Base-by-base conservation (phyloP, 1,284 basidiomycete genomes). In the Puccinia coronata region DNA sequence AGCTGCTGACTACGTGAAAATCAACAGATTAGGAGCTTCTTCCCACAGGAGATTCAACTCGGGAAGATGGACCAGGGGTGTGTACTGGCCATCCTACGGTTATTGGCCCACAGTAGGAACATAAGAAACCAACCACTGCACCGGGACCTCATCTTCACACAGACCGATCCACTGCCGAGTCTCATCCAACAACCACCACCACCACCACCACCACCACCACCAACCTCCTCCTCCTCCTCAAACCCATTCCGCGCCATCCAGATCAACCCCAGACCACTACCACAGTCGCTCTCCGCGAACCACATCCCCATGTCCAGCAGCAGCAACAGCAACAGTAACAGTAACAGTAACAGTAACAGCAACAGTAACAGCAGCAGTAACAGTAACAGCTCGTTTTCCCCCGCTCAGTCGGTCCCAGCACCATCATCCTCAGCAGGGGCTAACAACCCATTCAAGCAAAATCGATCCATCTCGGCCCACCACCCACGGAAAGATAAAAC, bases 11-110 rank as follows among this genome's bases (percentile, higher is more conserved):
- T n/a, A n/a, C n/a, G n/a, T n/a, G n/a, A n/a, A n/a, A n/a, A 18
- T 20, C 6, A 57, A 41, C 63, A 78, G 76, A 79, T 79, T 57
- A 47, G 76, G 57, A 79, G 76, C 43, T 79, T 79, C 53, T 79
- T 79, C 41, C 76, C 76, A 57, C 76, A 70, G 43, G 69, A 79
- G 28, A 34, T 79, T n/a, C 76, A 79, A 71, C 65, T 79, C 2
- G 76, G 76, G n/a, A 49, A 79, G 43, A 79, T 79, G 31, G 55
- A 69, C 49, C 36, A 36, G 51, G 76, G 76, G 20, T 79, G 65
- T 39, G 16, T 79, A 51, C 51, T 79, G 18, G 76, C 76, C 49
- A 65, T 79, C 51, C 65, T 79, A 20, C 53, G 67, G 49, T 31
- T 80, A 2, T 41, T 71, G 6, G 71, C 77, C 31, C 77, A 80